phyloP scores from a whole-genome alignment of 495 filamentous ascomycete species.

The Neurospora sublineolata region DNA sequence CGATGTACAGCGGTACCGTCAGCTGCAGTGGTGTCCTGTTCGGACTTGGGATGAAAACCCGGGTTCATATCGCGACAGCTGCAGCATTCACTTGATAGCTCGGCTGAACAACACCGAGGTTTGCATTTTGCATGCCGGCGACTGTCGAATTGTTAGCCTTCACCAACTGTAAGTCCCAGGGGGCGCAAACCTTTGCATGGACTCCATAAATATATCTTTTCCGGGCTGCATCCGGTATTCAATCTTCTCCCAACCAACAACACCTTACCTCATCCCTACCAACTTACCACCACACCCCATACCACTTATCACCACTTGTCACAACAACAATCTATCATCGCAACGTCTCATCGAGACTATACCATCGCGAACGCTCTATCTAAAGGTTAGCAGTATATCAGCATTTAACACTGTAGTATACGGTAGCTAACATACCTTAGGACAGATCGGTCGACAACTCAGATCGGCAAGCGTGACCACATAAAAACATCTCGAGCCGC shows the following conservation, averaged over 20 bases:
- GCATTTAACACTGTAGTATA: background rate
- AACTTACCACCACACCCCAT: background rate
- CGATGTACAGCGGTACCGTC: background rate
- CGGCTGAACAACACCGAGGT: background rate
- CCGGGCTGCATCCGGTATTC: background rate
- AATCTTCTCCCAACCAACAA: background rate
- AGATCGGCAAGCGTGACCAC: background rate
- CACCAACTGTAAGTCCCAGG: background rate
- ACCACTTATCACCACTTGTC: background rate
- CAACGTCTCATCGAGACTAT: background rate
- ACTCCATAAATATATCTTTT: background rate
- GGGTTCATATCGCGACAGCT: background rate
- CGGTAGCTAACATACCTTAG: background rate
- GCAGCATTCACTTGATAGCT: background rate
- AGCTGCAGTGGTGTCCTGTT: background rate
- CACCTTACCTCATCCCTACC: background rate
- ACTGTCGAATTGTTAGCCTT: background rate
- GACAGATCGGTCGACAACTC: background rate
- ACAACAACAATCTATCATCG: background rate
- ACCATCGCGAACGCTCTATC: background rate
- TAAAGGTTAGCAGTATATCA: background rate
- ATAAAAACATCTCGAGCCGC: no score
- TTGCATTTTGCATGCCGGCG: background rate
- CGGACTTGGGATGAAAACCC: background rate
- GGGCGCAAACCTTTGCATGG: background rate